Evolutionary conservation across 169 alveolate species (phyloP), one percentile per base, ranked within the genome.

Genomic region (Theileria parva): DNA sequence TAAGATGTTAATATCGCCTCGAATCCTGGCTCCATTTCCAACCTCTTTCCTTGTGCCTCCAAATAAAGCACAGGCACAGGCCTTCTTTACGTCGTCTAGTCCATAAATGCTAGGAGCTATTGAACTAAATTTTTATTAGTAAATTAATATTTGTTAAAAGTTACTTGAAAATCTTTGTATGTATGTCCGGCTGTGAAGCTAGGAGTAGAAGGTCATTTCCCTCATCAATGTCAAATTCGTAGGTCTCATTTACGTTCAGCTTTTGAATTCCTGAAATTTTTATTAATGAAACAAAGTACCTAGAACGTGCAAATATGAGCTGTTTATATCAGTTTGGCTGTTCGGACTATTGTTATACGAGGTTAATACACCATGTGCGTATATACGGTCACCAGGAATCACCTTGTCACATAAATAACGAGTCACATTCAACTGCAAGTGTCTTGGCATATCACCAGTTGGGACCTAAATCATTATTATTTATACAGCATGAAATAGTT

Each of bases 61-160:
- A 80, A 98, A 98, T 21, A 98, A 87, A 60, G 98, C 92, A 74
- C 99, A 97, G 3, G 99, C 99, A 25, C 97, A 94, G 9, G 99
- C 99, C 78, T 96, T 94, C 89, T 98, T 98, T 27, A 98, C 98
- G 80, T 96, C 98, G 50, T 94, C 98, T 91, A 93, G 83, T 37
- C 99, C 99, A 77, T 92, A 97, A 25, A 98, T 94, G 2, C 98
- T 97, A 11, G 99, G 99, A 3, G 99, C 99, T 19, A 98, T 94
- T 25, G 99, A 95, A 19, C 66, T 79, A 77, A 71, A 75, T 12
- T 13, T 69, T 32, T 21, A 15, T 30, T 17, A 23, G 9, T 48
- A 3, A 17, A 44, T 12, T 25, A 53, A 13, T 37, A 69, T 3
- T 57, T 57, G 66, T 57, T 19, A 25, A 65, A 19, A 65, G 17